These are phyloP conservation scores for Thelonectria rubi DNA, from an alignment of 2,329 filamentous ascomycete species.

Conservation along the genomic window DNA sequence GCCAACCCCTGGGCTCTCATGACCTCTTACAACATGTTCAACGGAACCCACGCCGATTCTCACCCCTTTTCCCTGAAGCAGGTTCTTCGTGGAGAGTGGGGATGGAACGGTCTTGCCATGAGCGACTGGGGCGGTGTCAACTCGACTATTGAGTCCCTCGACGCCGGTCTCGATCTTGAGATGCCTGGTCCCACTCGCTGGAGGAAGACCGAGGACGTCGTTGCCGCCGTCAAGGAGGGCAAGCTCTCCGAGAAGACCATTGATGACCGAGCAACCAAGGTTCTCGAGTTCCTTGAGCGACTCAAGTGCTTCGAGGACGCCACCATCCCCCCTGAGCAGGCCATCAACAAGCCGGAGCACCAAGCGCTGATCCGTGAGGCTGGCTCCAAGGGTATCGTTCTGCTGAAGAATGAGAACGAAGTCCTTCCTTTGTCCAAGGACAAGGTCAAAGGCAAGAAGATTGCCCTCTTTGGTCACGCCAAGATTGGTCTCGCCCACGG, in stretches of 20 bases:
- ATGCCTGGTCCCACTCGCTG: slow-evolving; percentile 50
- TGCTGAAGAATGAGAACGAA: slow-evolving; percentile 69
- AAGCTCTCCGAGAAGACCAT: slow-evolving; percentile 43
- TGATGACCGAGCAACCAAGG: slow-evolving; percentile 42
- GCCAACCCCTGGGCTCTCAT: slow-evolving; percentile 52
- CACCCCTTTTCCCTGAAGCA: slow-evolving; percentile 41
- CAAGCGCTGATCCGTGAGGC: slow-evolving; percentile 43
- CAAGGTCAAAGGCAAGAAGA: slow-evolving; percentile 45
- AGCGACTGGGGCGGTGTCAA: slow-evolving; percentile 52
- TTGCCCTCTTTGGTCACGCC: slow-evolving; percentile 47
- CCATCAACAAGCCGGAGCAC: slow-evolving; percentile 47
- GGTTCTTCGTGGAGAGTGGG: slow-evolving; percentile 56
- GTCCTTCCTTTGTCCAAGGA: slow-evolving; percentile 63
- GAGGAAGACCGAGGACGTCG: slow-evolving; percentile 42
- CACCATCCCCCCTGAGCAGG: slow-evolving; percentile 40
- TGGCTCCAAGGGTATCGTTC: slow-evolving; percentile 64
- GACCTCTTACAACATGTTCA: slow-evolving; percentile 50
- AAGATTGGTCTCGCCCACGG: slow-evolving; percentile 49
- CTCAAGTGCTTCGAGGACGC: slow-evolving; percentile 45
- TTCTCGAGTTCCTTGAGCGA: slow-evolving; percentile 43
- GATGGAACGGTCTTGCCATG: slow-evolving; percentile 49
- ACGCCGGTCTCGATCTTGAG: slow-evolving; percentile 47
- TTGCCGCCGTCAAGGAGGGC: slow-evolving; percentile 45
- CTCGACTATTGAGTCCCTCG: slow-evolving; percentile 46
- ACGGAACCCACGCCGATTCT: slow-evolving; percentile 50